Evolutionary conservation across 1,284 basidiomycete genomes (phyloP), one percentile per base, ranked within the genome.

Genomic region (Neolentinus lepideus): DNA sequence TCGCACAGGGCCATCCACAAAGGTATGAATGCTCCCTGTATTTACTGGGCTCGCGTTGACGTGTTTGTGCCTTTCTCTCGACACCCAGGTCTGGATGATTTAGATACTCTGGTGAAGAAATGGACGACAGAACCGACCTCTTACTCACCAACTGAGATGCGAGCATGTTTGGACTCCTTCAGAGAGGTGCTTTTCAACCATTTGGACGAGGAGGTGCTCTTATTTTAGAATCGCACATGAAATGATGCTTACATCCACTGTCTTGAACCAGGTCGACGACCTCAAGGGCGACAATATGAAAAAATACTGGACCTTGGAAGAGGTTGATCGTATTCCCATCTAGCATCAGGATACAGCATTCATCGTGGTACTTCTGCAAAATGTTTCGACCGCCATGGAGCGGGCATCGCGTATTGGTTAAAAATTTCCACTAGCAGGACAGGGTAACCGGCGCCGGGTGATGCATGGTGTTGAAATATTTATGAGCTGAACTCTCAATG

Each of bases 1-100:
- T 80, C 79, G 3, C 87, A 90, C 63, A 75, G 78, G 56, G 75
- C 65, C n/a, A 90, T 90, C 21, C 85, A 88, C 63, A 75, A 83
- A 51, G 85, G 83, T 83, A 60, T 14, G 21, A 25, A 45, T 6
- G 35, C 33, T 31, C 38, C 14, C 43, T 24, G 1, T 53, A 3
- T 46, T 46, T 26, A 9, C 45, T 19, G 45, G 21, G 47, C 27
- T 50, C 27, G 6, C 16, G 24, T 50, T 6, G 6, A 4, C 6
- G 27, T 24, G 22, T 4, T 29, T n/a, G n/a, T n/a, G n/a, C n/a
- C n/a, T n/a, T n/a, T n/a, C n/a, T n/a, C n/a, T n/a, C n/a, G n/a
- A n/a, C n/a, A 8, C 22, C n/a, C 57, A 85, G 83, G 85, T 0
- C 69, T 88, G 33, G 80, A 80, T 19, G 71, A 69, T 29, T 78